Base-by-base conservation (phyloP, 768 basidiomycete genomes). In the Suillus subaureus region DNA sequence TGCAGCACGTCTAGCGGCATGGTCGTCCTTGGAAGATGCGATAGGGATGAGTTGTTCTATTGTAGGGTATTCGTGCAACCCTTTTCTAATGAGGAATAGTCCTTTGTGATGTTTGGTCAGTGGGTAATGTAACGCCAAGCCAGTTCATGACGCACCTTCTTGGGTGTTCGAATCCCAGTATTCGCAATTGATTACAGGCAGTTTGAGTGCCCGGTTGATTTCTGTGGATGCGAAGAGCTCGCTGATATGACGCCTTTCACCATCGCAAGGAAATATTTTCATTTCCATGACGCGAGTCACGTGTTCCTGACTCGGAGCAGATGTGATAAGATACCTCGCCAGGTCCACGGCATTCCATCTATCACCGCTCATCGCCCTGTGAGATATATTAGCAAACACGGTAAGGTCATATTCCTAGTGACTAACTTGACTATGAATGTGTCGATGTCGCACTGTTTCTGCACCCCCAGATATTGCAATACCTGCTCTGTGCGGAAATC, bases 1-100 rank as follows among this genome's bases (percentile, higher is more conserved):
- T 0, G 93, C 93, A 21, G 78, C 74, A 8, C 79, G 69, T 16
- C 85, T 86, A 40, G 83, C 73, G 70, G 81, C 1, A 4, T 76
- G 63, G 69, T 89, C 82, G 18, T 40, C 26, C 0, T 18, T 6
- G 11, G 23, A 58, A 3, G 58, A 60, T 8, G 58, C 58, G 6
- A 60, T 60, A 12, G 4, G 16, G 26, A 60, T 60, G 18, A 60
- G 58, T 13, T 60, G 11, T 0, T 60, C 58, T 28, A 60, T 60
- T 13, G 58, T 31, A 42, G 58, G 58, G 18, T 28, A 21, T 7
- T 40, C 39, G 18, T 6, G 40, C 28, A 60, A 60, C 18, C 40
- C 40, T 3, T 42, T 12, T 28, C 23, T 42, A 28, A 28, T 21
- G 26, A 60, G 39, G 26, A 60, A 60, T 40, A 21, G 6, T 21